A percentile compares a stretch with the other conserved stretches of the same genome.
Evolutionary conservation across 2,329 filamentous ascomycete species (phyloP).

Genomic region (Microcyclospora tardicrescens): DNA sequence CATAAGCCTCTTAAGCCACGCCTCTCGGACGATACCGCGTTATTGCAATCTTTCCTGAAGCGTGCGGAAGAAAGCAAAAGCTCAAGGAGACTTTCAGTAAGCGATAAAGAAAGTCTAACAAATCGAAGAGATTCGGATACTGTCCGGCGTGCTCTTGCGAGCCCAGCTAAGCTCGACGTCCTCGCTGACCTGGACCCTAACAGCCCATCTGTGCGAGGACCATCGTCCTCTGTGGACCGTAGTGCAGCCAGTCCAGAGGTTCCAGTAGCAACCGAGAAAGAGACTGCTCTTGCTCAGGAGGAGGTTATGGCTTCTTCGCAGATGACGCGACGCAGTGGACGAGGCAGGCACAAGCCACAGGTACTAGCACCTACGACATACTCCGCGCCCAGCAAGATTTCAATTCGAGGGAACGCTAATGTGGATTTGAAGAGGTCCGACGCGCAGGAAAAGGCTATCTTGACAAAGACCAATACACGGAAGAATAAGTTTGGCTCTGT

Average conservation of each 20-base stretch:
- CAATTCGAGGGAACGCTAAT: slow-evolving; percentile 30
- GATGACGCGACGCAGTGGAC: slow-evolving; percentile 1
- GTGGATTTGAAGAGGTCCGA: slow-evolving; percentile 35
- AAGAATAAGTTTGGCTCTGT: slow-evolving; percentile 38
- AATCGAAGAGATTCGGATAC: slow-evolving; percentile 36
- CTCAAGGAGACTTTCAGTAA: slow-evolving; percentile 11
- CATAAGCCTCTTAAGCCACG: slow-evolving; percentile 17
- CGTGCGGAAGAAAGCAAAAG: slow-evolving; percentile 36
- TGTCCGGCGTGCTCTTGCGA: slow-evolving; percentile 34
- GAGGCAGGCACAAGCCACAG: slow-evolving; percentile 12
- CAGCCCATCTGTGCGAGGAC: slow-evolving; percentile 28
- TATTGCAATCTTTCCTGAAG: slow-evolving; percentile 37
- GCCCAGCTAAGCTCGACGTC: slow-evolving; percentile 27
- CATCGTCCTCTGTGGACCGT: not conserved
- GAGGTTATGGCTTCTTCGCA: slow-evolving; percentile 1
- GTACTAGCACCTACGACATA: slow-evolving; percentile 10
- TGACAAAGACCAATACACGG: slow-evolving; percentile 36
- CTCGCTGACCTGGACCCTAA: slow-evolving; percentile 37
- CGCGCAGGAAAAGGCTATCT: slow-evolving; percentile 33
- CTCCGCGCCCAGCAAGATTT: slow-evolving; percentile 28
- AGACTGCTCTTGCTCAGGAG: slow-evolving; percentile 1
- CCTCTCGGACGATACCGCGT: slow-evolving; percentile 35
- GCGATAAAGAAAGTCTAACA: slow-evolving; percentile 30
- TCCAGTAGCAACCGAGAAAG: slow-evolving; percentile 1
- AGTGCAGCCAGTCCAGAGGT: not conserved